phyloP scores from a whole-genome alignment of 1,284 basidiomycete genomes.

The Fomitopsis schrenkii region DNA sequence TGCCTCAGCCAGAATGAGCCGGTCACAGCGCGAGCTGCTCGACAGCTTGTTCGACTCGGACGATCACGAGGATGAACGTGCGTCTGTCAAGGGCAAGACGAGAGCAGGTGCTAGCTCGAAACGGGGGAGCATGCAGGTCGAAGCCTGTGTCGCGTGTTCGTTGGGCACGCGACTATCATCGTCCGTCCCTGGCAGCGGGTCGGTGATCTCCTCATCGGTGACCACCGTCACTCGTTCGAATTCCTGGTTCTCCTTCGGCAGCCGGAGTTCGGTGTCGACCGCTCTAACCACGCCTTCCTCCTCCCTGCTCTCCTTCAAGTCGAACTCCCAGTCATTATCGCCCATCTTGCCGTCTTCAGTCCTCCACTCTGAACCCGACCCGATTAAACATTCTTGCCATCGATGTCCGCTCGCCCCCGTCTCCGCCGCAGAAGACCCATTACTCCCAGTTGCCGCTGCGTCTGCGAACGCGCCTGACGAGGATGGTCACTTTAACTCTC shows the following conservation, averaged over 20 bases:
- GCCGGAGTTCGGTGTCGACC: constrained; percentile 33
- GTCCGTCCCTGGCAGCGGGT: constrained; percentile 21
- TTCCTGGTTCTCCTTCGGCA: constrained; percentile 55
- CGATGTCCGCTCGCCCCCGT: constrained; percentile 6
- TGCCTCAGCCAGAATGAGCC: constrained; percentile 25
- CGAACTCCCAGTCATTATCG: constrained; percentile 23
- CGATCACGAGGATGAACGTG: constrained; percentile 35
- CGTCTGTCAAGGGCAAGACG: constrained; percentile 31
- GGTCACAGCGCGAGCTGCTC: constrained; percentile 37
- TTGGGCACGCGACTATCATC: constrained; percentile 9
- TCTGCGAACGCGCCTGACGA: constrained; percentile 1
- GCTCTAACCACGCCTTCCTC: constrained; percentile 31
- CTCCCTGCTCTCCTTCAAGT: constrained; percentile 27
- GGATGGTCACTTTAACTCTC: not conserved
- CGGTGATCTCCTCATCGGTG: constrained; percentile 27
- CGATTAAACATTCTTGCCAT: constrained; percentile 6
- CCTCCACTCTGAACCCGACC: constrained; percentile 4
- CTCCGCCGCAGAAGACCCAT: constrained; percentile 13
- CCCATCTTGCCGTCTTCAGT: constrained; percentile 15
- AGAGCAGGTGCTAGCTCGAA: constrained; percentile 9
- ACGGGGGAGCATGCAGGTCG: constrained; percentile 13
- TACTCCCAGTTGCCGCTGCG: constrained; percentile 8
- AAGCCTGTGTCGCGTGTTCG: constrained; percentile 12
- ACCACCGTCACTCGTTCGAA: constrained; percentile 36
- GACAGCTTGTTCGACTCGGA: constrained; percentile 43